Base-by-base conservation (phyloP, 352 stramenopile species). In the Aphanomyces cochlioides region DNA sequence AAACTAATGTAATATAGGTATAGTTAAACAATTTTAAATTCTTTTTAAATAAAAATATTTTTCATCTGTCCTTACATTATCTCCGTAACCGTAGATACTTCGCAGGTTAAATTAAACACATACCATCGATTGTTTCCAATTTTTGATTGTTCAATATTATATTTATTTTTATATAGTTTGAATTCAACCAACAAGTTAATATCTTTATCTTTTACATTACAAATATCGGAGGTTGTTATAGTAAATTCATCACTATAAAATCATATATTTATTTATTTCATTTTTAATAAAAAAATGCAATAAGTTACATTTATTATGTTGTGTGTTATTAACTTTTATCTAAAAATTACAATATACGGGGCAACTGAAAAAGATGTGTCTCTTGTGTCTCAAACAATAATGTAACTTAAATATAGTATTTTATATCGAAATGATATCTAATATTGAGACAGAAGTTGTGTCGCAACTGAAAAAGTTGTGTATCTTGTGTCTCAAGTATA, bases 241-340 rank as follows among this genome's bases (percentile, higher is more conserved):
- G 17, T 50, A 50, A n/a, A 50, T 50, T 50, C 10, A n/a, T 50
- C 43, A 50, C 43, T 50, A 50, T 2, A 12, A 50, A 50, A 50
- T 50, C 43, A 50, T 50, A 50, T 50, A 50, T 50, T 50, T 50
- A n/a, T 50, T 50, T 50, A 50, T 50, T 50, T 50, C 43, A 50
- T 50, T 50, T 50, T 50, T 50, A 50, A 50, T 50, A 50, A n/a
- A 50, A 48, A n/a, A 50, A 50, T 50, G 43, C 43, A 50, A 50
- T 50, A 50, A 50, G 43, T 50, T 50, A 50, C 10, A n/a, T 50
- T 50, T 50, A n/a, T 50, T 50, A 50, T 50, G 43, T 50, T 50
- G 43, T 50, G 43, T 50, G 43, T 50, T 50, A 50, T 50, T 50
- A 3, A 50, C 43, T 50, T 50, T 50, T 50, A 50, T 50, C 43